These are phyloP conservation scores for Zygoascus flipseniorum DNA, from an alignment of 805 yeast genomes.

Conservation along the genomic window DNA sequence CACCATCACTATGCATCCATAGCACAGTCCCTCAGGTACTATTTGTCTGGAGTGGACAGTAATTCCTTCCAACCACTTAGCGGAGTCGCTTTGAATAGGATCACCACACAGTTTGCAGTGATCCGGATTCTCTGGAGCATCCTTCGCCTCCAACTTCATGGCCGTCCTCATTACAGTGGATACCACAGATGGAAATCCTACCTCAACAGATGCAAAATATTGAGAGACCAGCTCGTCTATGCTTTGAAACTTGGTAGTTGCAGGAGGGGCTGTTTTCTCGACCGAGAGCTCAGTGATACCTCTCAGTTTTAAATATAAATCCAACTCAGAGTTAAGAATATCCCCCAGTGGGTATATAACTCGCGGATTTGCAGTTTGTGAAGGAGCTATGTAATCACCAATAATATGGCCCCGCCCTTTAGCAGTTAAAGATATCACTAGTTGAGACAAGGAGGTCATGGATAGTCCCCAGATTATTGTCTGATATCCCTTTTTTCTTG, in stretches of 20 bases:
- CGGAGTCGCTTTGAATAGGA: conserved; percentile 48
- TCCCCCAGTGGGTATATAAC: conserved; percentile 69
- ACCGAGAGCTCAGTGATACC: conserved; percentile 31
- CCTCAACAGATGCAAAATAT: conserved; percentile 65
- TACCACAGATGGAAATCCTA: conserved; percentile 78
- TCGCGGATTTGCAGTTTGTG: conserved; percentile 26
- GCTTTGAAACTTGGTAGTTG: conserved; percentile 62
- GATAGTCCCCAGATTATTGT: conserved; percentile 67
- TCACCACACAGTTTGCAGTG: conserved; percentile 48
- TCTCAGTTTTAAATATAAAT: conserved; percentile 41
- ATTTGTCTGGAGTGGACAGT: conserved; percentile 37
- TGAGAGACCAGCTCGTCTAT: conserved; percentile 69
- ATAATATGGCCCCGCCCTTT: conserved; percentile 78
- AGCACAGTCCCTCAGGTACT: conserved; percentile 40
- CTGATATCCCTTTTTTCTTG: conserved; percentile 34
- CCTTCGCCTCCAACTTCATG: conserved; percentile 42
- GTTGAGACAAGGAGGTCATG: conserved; percentile 77
- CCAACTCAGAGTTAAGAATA: conserved; percentile 58
- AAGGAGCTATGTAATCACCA: conserved; percentile 27
- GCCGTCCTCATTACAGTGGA: conserved; percentile 91
- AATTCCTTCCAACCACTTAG: conserved; percentile 58
- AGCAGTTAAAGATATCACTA: conserved; percentile 68
- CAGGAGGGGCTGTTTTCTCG: conserved; percentile 21
- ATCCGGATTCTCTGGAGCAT: conserved; percentile 1
- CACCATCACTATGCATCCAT: conserved; percentile 65